Evolutionary conservation across 108 stramenopile genomes (phyloP).

Genomic region (Skeletonema costatum): DNA sequence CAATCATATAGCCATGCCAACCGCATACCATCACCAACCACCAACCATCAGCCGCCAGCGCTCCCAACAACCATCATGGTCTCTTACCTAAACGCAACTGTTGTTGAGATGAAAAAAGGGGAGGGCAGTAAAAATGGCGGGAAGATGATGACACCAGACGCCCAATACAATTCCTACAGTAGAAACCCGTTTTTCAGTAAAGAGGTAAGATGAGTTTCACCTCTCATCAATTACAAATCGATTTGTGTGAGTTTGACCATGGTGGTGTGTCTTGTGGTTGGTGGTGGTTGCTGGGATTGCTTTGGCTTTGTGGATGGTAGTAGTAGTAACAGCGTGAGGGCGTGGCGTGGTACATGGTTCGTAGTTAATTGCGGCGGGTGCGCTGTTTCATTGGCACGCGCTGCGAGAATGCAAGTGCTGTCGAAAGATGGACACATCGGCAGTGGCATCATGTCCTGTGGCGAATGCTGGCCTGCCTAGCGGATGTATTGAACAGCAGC

Average conservation of each 20-base stretch:
- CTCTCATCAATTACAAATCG: background rate
- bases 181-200: background rate
- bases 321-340: background rate
- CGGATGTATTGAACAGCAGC: too few species aligned
- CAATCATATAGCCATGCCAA: background rate
- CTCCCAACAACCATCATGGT: constrained; percentile 2
- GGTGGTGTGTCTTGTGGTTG: background rate
- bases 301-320: background rate
- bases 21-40: background rate
- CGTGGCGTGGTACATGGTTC: background rate
- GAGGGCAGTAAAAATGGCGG: too few species aligned
- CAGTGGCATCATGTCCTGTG: too few species aligned
- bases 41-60: background rate
- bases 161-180: background rate
- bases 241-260: constrained; percentile 13
- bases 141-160: constrained; percentile 6
- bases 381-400: too few species aligned
- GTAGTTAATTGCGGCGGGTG: background rate
- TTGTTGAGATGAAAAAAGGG: background rate
- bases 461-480: too few species aligned
- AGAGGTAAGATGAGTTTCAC: background rate
- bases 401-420: too few species aligned
- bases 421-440: too few species aligned
- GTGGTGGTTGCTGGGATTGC: background rate
- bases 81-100: constrained; percentile 7